These are phyloP conservation scores for Jackrogersella multiformis DNA, from an alignment of 495 filamentous ascomycete species.

Conservation along the genomic window DNA sequence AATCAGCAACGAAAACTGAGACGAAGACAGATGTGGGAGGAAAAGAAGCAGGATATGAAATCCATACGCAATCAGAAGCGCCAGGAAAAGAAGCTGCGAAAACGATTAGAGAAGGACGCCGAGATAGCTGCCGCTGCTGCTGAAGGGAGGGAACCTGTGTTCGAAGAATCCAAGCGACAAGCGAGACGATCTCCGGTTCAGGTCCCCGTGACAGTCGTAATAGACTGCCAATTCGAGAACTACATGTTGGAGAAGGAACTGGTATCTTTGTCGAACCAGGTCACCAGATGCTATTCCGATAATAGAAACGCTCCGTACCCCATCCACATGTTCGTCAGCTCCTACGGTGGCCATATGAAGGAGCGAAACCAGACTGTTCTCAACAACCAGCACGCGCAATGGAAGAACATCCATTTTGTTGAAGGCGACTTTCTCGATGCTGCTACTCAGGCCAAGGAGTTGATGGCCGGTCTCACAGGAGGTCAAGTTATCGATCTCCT, in stretches of 20 bases:
- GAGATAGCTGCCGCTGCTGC: constrained; percentile 55
- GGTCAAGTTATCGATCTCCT: constrained; percentile 66
- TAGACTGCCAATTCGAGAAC: constrained; percentile 93
- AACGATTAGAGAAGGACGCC: constrained; percentile 51
- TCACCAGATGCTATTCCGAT: constrained; percentile 89
- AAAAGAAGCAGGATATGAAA: constrained; percentile 60
- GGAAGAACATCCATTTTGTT: constrained; percentile 79
- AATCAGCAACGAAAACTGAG: constrained; percentile 58
- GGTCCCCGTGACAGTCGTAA: constrained; percentile 78
- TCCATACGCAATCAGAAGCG: constrained; percentile 75
- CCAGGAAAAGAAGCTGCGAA: constrained; percentile 69
- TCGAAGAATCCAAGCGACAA: constrained; percentile 40
- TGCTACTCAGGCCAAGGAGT: constrained; percentile 64
- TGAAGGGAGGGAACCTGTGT: constrained; percentile 49
- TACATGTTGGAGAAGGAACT: constrained; percentile 87
- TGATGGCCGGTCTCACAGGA: constrained; percentile 64
- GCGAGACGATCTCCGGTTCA: constrained; percentile 54
- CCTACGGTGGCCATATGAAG: constrained; percentile 78
- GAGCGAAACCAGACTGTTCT: constrained; percentile 81
- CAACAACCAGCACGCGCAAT: constrained; percentile 70
- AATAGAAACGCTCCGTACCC: constrained; percentile 73
- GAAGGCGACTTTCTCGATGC: constrained; percentile 75
- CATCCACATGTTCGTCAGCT: constrained; percentile 75
- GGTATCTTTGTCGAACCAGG: constrained; percentile 79
- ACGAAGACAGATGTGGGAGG: background rate